Conservation (phyloP, 306 rosid genomes). For the Rosa rugosa region DNA sequence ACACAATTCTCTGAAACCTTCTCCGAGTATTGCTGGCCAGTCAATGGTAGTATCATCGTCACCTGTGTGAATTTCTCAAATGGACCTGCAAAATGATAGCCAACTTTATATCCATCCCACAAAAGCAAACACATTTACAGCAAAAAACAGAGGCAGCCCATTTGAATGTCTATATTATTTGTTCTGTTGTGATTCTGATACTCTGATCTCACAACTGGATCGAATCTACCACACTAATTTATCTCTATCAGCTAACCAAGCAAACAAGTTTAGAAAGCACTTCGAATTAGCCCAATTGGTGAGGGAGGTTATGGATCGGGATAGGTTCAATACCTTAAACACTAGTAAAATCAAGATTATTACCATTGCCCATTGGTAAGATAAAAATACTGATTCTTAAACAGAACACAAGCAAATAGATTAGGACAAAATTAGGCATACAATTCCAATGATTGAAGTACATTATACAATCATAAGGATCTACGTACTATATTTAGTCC, state of each 20-base stretch:
- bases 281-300: neutral
- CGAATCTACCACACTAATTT: neutral
- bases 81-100: conserved; percentile 41
- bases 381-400: neutral
- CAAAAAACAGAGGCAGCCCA: neutral
- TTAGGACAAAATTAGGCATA: neutral
- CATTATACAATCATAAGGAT: neutral
- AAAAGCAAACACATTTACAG: neutral
- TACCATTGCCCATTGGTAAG: neutral
- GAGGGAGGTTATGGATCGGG: neutral
- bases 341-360: neutral
- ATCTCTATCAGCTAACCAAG: neutral
- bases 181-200: neutral
- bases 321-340: neutral
- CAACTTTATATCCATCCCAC: neutral
- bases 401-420: neutral
- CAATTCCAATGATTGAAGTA: neutral
- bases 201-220: neutral
- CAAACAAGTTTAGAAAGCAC: neutral
- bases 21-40: conserved; percentile 56
- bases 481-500: neutral
- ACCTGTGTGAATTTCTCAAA: conserved; percentile 65
- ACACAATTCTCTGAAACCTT: conserved; percentile 69
- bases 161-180: neutral
- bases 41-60: conserved; percentile 44